A percentile compares a stretch with the other conserved stretches of the same genome.
These are phyloP conservation scores for Mercurialis annua DNA, from an alignment of 345 rosid genomes.

Conservation along the genomic window DNA sequence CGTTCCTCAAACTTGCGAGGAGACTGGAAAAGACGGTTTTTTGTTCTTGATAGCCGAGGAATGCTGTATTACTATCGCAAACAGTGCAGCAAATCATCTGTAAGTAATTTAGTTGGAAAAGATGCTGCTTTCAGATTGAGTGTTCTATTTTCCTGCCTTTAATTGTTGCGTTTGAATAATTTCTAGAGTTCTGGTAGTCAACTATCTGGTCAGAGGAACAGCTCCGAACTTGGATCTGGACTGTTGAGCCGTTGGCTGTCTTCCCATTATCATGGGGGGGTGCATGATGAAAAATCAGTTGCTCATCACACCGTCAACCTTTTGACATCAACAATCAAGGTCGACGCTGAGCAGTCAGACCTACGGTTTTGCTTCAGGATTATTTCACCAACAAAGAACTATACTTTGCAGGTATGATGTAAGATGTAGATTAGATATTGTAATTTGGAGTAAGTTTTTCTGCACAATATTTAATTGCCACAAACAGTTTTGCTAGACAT, in stretches of 20 bases:
- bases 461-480: constrained; percentile 4
- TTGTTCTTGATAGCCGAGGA: constrained; percentile 99
- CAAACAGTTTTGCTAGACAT: not conserved
- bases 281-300: constrained; percentile 96
- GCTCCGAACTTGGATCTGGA: constrained; percentile 97
- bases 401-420: constrained; percentile 89
- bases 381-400: constrained; percentile 94
- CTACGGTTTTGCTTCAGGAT: constrained; percentile 98
- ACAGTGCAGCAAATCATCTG: constrained; percentile 84
- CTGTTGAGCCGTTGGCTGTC: constrained; percentile 94
- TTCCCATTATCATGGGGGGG: constrained; percentile 89
- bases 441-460: constrained; percentile 7
- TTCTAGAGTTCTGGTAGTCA: constrained; percentile 73
- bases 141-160: not conserved
- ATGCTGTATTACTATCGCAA: constrained; percentile 96
- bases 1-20: constrained; percentile 95
- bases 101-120: constrained; percentile 39
- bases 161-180: constrained; percentile 9
- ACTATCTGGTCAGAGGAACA: constrained; percentile 79
- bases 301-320: constrained; percentile 99
- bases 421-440: constrained; percentile 22
- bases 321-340: constrained; percentile 97
- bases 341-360: constrained; percentile 95
- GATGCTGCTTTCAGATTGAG: not conserved
- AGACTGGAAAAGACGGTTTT: constrained; percentile 99